These are phyloP conservation scores for Penicillium antarcticum DNA, from an alignment of 495 filamentous ascomycete genomes.

Conservation along the genomic window DNA sequence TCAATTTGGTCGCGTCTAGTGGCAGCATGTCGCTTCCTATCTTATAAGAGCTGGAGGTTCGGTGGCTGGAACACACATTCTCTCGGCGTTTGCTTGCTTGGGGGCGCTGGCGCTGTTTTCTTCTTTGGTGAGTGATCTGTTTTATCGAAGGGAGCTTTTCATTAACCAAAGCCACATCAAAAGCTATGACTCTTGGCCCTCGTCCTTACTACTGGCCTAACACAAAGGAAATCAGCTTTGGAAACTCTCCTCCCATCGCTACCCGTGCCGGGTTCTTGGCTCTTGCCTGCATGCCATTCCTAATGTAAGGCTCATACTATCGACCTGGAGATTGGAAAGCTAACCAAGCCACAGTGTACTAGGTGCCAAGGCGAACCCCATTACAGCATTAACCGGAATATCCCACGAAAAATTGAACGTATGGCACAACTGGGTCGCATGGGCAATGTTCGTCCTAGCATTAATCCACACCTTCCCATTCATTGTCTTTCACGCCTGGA, in stretches of 20 bases:
- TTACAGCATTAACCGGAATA: conserved; percentile 51
- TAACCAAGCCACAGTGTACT: conserved; percentile 17
- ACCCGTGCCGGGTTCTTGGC: conserved; percentile 53
- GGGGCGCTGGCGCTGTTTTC: conserved; percentile 38
- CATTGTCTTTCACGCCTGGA: conserved; percentile 48
- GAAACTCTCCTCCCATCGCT: conserved; percentile 49
- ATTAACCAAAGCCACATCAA: neutral
- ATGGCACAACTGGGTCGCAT: conserved; percentile 53
- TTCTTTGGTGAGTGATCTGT: conserved; percentile 38
- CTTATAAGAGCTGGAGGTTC: conserved; percentile 41
- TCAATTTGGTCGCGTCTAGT: conserved; percentile 22
- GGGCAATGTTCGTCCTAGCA: conserved; percentile 51
- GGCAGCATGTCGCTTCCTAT: conserved; percentile 29
- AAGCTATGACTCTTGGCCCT: conserved; percentile 48
- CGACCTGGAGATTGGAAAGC: conserved; percentile 5
- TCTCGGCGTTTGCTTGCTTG: conserved; percentile 40
- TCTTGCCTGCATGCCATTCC: conserved; percentile 47
- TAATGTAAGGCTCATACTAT: conserved; percentile 34
- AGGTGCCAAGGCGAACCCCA: conserved; percentile 36
- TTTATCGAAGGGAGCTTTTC: too few relatives aligned
- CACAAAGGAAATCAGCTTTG: conserved; percentile 37
- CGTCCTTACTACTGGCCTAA: conserved; percentile 59
- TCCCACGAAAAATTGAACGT: conserved; percentile 54
- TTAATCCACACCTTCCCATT: conserved; percentile 59
- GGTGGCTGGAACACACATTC: conserved; percentile 40